Base-by-base conservation (phyloP, 176 grass and related monocot species). In the Carex kokanica region DNA sequence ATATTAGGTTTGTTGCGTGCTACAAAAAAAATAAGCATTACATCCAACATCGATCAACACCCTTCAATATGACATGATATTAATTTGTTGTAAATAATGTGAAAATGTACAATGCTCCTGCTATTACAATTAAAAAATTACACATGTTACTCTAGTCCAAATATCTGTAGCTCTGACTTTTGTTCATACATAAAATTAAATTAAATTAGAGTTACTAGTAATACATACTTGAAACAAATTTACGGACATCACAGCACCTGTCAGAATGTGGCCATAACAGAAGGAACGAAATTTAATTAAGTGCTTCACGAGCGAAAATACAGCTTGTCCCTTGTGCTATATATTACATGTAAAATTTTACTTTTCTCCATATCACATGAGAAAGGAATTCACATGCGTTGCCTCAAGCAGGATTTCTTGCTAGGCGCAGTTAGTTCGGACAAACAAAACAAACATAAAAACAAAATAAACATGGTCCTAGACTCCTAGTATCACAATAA, bases 391-490 rank as follows among this genome's bases (percentile, higher is more conserved):
- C 72, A 75, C 47, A 75, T 75, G 72, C 36, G 5, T 38, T 38
- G 36, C 36, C 36, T 20, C 5, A 25, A 6, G 17, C 2, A 45
- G 18, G 2, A 71, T 75, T 75, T 45, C 23, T 74, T 74, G 20
- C 45, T 54, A 54, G 47, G 23, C 12, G 23, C 47, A 14, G 43
- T 27, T 54, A 29, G 47, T 3, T 53, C 2, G 13, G 14, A 72
- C 17, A 52, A 75, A 55, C 54, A 23, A 54, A 54, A 55, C 47
- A 29, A 27, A 54, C 66, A 70, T 53, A 77, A 55, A 21, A 77
- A 77, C 72, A 55, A 77, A 54, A 31, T 54, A 29, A 77, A 55
- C 72, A 75, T 75, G 72, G 20, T 27, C 47, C 71, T n/a, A n/a
- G n/a, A n/a, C n/a, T n/a, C n/a, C n/a, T 53, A 27, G 21, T 52